Percentiles rank a stretch among this genome's conserved stretches.
phyloP scores from a whole-genome alignment of 2,329 filamentous ascomycete genomes.

The Anisogramma anomala region DNA sequence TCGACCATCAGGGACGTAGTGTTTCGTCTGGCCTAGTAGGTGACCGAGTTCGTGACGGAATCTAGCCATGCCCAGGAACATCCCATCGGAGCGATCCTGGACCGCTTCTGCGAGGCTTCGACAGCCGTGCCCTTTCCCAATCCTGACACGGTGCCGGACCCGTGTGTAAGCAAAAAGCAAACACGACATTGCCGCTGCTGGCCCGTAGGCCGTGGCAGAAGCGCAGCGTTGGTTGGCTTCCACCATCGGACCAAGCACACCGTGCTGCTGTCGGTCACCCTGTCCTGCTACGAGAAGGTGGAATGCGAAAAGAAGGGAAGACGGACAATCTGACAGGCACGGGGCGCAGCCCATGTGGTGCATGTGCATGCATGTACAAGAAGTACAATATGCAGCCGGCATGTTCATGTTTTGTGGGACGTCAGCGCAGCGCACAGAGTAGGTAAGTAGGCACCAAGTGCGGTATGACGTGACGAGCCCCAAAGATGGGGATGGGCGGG shows the following conservation, averaged over 20 bases:
- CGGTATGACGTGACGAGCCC: constrained; percentile 1
- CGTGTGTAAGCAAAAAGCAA: constrained; percentile 3
- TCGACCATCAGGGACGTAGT: constrained; percentile 8
- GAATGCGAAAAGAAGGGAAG: constrained; percentile 6
- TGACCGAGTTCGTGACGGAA: constrained; percentile 2
- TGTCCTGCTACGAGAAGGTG: constrained; percentile 7
- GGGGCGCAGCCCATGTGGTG: constrained; percentile 11
- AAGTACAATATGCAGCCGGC: constrained; percentile 3
- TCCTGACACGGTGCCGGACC: background rate
- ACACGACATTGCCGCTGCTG: no score
- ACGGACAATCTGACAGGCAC: constrained; percentile 12
- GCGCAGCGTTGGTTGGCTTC: no score
- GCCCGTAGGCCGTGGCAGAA: no score
- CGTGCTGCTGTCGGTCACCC: constrained; percentile 7
- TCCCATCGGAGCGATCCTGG: no score
- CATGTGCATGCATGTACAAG: constrained; percentile 5
- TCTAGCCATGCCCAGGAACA: background rate
- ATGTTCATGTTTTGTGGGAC: background rate
- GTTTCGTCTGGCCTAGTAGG: constrained; percentile 3
- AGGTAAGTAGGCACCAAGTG: constrained; percentile 2
- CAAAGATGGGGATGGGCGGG: constrained; percentile 1
- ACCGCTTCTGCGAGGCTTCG: constrained; percentile 4
- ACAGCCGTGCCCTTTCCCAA: background rate
- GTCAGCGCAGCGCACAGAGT: background rate
- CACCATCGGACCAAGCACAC: no score